Evolutionary conservation across 305 asterid species (phyloP), one percentile per base, ranked within the genome.

Genomic region (Fraxinus velutina): DNA sequence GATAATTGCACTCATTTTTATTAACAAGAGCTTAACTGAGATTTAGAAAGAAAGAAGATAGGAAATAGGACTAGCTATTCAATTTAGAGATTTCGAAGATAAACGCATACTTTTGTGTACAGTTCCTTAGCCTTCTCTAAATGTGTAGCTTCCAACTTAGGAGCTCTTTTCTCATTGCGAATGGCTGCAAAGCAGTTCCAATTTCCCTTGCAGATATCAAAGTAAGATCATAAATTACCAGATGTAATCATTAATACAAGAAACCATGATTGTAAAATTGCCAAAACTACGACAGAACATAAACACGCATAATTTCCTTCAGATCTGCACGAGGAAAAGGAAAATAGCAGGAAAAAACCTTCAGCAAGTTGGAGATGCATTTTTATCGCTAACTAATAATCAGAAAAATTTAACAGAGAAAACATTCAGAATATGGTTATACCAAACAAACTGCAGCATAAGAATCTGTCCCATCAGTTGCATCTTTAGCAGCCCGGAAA

Each of bases 121-220:
- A 96, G 94, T 84, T 96, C 99, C 91, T 94, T 94, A 24, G 99
- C 97, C 91, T 96, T 96, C 92, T 96, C 98, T 39, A 92, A 89
- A 91, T 96, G 99, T 44, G 98, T 94, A 84, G 98, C 97, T 86
- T 96, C 99, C 89, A 96, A 80, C 88, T 96, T 93, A 0, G 98
- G 99, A 86, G 88, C 88, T 86, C 97, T 92, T 91, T 94, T 96
- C 92, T 96, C 99, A 60, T 91, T 91, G 77, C 99, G 98, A 80
- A 94, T 93, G 60, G 99, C 98, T 1, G 98, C 99, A 81, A 87
- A 96, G 92, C 91, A 96, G 86, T 96, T 96, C 99, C 99, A 96
- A 77, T 96, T 96, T 17, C 99, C 99, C 98, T 96, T 79, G 77
- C 73, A 86, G 77, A 81, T 42, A 80, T 73, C 55, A 89, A 83